Base-by-base conservation (phyloP, 768 basidiomycete species). In the Boletus pseudo-olivaceus region DNA sequence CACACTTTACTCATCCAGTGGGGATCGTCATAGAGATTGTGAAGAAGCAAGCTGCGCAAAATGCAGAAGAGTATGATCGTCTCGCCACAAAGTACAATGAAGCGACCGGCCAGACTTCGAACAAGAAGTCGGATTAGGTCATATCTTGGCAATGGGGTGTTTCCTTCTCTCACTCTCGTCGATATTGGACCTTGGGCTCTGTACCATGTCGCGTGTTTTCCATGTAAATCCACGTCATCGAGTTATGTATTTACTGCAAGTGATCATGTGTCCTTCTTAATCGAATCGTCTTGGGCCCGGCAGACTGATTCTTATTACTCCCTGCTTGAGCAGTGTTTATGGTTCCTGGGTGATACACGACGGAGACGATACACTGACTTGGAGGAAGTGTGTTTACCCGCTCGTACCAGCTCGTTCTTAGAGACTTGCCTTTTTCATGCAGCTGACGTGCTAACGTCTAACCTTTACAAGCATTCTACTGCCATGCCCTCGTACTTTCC, bases 41-140 rank as follows among this genome's bases (percentile, higher is more conserved):
- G 51, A 91, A 92, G 76, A 88, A 85, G 71, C 92, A 94, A 69
- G 87, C 90, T 0, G 68, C 75, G 1, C 87, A 89, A 61, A 90
- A 93, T 59, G 85, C 83, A 5, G 77, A 75, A 23, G 90, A 93
- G 66, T 94, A 89, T 62, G 87, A 93, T 73, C 78, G 91, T 50
- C 81, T 95, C 50, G 87, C 90, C 1, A 86, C 83, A 5, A 82
- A 85, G 70, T 83, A 84, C 72, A 91, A 90, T 67, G 76, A 83
- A 54, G 78, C 81, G 46, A 87, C 86, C 1, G 89, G 88, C 4
- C 68, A 70, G 35, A 67, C 71, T 1, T 80, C 78, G 17, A 71
- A 81, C 74, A 93, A 93, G 72, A 82, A 87, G 61, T 72, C 72
- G 40, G 88, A 91, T 63, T 91, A 65, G 33, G 29, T 19, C n/a